Evolutionary conservation across 331 rosid species (phyloP), one percentile per base, ranked within the genome.

Genomic region (Quercus lobata): DNA sequence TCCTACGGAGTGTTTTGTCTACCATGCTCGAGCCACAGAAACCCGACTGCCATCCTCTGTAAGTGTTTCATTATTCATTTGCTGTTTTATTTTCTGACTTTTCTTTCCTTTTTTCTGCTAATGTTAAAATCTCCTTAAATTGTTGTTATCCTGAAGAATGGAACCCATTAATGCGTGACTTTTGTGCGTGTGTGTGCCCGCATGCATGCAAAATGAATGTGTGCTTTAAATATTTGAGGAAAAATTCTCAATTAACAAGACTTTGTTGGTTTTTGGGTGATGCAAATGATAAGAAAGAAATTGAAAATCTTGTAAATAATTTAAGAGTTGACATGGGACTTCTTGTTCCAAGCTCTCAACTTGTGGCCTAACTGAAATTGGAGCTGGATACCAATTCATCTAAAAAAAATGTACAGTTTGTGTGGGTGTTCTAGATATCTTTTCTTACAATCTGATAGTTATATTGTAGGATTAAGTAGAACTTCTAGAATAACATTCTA

Each of bases 1-100:
- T 58, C 97, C 99, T 44, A 93, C 97, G 9, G 91, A 95, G 89
- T 95, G 99, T 82, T 90, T 95, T 91, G 56, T 95, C 72, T 90
- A 85, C 84, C 99, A 93, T 84, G 96, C 97, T 73, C 91, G 96
- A 79, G 99, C 99, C 41, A 71, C 80, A 82, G 97, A 90, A 79
- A 87, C 86, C 83, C 88, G 81, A 82, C 75, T 93, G 76, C 93
- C 97, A 25, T 71, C 65, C 78, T 61, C 83, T 61, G 99, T 95
- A 74, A 89, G 80, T 76, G 74, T 55, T 83, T 80, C 4, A 72
- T 44, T 84, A 22, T 49, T 44, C 21, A 55, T 30, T 83, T 81
- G 71, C 57, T 41, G 27, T 69, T 19, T 57, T 56, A 9, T 74
- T 52, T 24, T 58, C 66, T 35, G 24, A 46, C 75, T 72, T 73